Evolutionary conservation across 106 monocot genomes (phyloP), one percentile per base, ranked within the genome.

Genomic region (Vanilla planifolia): DNA sequence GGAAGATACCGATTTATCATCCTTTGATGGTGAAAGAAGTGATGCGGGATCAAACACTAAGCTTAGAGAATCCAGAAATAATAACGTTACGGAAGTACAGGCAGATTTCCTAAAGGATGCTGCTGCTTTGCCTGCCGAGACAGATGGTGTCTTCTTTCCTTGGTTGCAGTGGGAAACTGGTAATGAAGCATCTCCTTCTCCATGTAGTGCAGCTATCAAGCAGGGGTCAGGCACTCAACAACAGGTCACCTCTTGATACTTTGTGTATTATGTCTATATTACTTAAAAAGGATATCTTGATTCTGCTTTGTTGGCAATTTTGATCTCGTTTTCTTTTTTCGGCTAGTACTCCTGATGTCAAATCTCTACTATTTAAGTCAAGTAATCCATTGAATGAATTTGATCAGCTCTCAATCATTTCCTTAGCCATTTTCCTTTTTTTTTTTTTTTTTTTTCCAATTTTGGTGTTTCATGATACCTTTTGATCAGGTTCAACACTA

Each of bases 121-220:
- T 50, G 57, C 48, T 73, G 60, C 83, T 65, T 17, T 40, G 1
- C 64, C 61, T 59, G 47, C 30, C 24, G 84, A 84, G 42, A 66
- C 71, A 17, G 98, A 92, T 62, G 88, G 85, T 20, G 79, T 98
- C 75, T 45, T 82, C 30, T 81, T 98, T 68, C 98, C 98, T 25
- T 98, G 98, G 98, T 79, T 98, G 73, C 76, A 88, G 26, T 98
- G 98, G 98, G 98, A 98, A 62, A 85, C 88, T 23, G 80, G 70
- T 62, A 78, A 61, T 69, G 83, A 73, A 33, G 29, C 34, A 1
- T 51, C 73, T 32, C 79, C 78, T 76, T 60, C 66, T 8, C 77
- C 69, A 39, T 69, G 68, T 69, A 78, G 71, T 61, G 42, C 5
- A 17, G 5, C 11, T 13, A 45, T 45, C n/a, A 45, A 45, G 45